Conservation (phyloP, 305 asterid genomes). For the Petunia hybrid region DNA sequence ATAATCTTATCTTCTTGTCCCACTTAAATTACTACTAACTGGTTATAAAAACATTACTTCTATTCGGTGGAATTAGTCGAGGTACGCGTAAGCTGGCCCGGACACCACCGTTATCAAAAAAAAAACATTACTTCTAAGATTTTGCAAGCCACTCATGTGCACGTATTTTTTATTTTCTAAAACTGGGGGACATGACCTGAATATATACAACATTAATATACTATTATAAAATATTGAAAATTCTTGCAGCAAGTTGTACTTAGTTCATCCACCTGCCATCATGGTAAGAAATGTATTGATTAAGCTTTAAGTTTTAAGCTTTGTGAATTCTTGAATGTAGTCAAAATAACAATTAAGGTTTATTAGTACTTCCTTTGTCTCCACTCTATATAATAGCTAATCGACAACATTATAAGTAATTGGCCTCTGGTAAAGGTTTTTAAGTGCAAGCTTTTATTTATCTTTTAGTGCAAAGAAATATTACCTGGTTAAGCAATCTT, state of each 20-base stretch:
- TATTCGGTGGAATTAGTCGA: no score
- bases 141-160: slow-evolving; percentile 18
- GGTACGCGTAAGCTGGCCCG: no score
- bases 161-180: no score
- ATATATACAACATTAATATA: background rate
- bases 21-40: background rate
- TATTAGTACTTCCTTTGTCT: background rate
- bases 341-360: background rate
- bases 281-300: background rate
- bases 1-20: background rate
- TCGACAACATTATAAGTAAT: background rate
- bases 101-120: no score
- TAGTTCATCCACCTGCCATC: background rate
- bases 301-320: background rate
- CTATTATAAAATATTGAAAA: no score
- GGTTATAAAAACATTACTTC: background rate
- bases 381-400: background rate
- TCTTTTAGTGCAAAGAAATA: no score
- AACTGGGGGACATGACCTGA: background rate
- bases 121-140: background rate
- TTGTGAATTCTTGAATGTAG: background rate
- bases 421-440: no score
- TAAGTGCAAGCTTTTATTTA: no score
- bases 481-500: no score
- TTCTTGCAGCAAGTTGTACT: background rate